Percentiles rank a stretch among this genome's conserved stretches.
These are phyloP conservation scores for Kurtzmaniella quercitrusa DNA, from an alignment of 1,139 yeast species.

Conservation along the genomic window DNA sequence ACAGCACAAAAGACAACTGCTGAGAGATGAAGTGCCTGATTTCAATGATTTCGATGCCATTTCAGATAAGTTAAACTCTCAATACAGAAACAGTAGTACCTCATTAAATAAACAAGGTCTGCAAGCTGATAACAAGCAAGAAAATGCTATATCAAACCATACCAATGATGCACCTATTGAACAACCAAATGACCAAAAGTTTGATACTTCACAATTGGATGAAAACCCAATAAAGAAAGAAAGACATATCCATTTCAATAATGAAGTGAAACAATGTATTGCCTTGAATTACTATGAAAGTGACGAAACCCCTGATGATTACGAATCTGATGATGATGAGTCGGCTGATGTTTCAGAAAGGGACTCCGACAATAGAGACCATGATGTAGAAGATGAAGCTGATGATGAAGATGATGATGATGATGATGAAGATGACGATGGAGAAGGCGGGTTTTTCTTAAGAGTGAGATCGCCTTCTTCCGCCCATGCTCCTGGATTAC, in stretches of 20 bases:
- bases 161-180: not conserved
- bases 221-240: slow-evolving; percentile 19
- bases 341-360: slow-evolving; percentile 12
- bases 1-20: slow-evolving; percentile 19
- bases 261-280: slow-evolving; percentile 88
- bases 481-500: slow-evolving; percentile 16
- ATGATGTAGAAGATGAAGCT: slow-evolving; percentile 15
- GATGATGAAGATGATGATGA: slow-evolving; percentile 24
- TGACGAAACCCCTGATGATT: slow-evolving; percentile 23
- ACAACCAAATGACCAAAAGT: not conserved
- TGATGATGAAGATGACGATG: slow-evolving; percentile 50
- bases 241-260: slow-evolving; percentile 85
- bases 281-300: slow-evolving; percentile 50
- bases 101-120: not conserved
- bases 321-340: slow-evolving; percentile 17
- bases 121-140: not conserved
- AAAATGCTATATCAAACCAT: too few relatives aligned
- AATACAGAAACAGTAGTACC: slow-evolving; percentile 23
- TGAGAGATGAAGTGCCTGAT: slow-evolving; percentile 29
- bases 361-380: slow-evolving; percentile 15
- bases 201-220: not conserved
- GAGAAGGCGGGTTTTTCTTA: slow-evolving; percentile 68
- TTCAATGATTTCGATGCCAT: slow-evolving; percentile 54
- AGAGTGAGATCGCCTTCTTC: slow-evolving; percentile 48
- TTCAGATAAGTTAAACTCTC: slow-evolving; percentile 58